Base-by-base conservation (phyloP, 1,284 basidiomycete genomes). In the Neolentinus lepideus region DNA sequence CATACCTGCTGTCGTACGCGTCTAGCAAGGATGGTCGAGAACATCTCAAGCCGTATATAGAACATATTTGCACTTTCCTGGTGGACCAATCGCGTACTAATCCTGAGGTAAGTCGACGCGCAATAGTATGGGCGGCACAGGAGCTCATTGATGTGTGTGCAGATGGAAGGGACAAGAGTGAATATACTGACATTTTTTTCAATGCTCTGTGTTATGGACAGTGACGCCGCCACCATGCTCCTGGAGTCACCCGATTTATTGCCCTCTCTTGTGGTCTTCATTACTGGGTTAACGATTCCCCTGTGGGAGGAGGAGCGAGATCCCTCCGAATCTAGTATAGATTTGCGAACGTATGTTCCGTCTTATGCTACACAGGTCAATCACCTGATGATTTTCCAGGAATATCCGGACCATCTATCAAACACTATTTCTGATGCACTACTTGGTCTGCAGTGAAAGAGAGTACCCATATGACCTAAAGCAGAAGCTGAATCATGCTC, bases 271-370 rank as follows among this genome's bases (percentile, higher is more conserved):
- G 71, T 88, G 12, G 61, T 76, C 31, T 82, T 78, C 59, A 70
- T 86, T 3, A 73, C 75, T 47, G 71, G 78, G 29, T 67, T 85
- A 43, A 74, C 79, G 0, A 72, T 72, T 1, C 73, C 77, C 0
- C 66, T 90, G 11, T 90, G 85, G 84, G 85, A 88, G 63, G 85
- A 85, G 50, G 76, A 81, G 52, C 74, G 76, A 47, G 61, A 59
- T n/a, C 62, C 80, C 14, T 66, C 75, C 46, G 61, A 63, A n/a
- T 71, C 76, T n/a, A 60, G 74, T 1, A 63, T 67, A 51, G 65
- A 61, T 27, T 63, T 72, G 31, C 62, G 68, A 19, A 69, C 69
- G 84, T 84, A 61, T 55, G 72, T 60, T 35, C 16, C 24, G 24
- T 22, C 4, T 26, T 50, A 6, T 36, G 21, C n/a, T 8, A 6